Conservation (phyloP, 129 eudicot species). For the Rutidosis leptorrhynchoides region DNA sequence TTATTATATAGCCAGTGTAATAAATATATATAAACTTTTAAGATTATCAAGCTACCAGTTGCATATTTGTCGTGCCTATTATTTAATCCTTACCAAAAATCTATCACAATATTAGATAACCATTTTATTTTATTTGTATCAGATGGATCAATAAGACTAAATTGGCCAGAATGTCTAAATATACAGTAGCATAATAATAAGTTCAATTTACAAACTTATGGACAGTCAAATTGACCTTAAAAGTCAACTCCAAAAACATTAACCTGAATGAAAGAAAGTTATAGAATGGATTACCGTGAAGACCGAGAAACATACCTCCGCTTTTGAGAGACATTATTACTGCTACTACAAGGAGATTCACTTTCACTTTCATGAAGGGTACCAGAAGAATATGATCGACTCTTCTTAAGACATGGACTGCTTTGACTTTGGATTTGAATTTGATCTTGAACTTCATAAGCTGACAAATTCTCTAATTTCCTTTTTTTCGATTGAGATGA, state of each 20-base stretch:
- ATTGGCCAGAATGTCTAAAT: constrained; percentile 4
- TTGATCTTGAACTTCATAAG: constrained; percentile 38
- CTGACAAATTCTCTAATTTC: constrained; percentile 49
- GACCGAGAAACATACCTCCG: constrained; percentile 44
- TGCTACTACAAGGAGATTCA: constrained; percentile 69
- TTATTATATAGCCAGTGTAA: background rate
- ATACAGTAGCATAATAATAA: background rate
- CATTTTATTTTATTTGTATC: background rate
- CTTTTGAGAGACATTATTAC: constrained; percentile 46
- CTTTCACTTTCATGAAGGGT: constrained; percentile 45
- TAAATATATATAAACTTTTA: background rate
- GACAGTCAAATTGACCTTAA: background rate
- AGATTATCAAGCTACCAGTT: background rate
- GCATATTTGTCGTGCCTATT: background rate
- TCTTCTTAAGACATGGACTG: constrained; percentile 61
- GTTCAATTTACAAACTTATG: background rate
- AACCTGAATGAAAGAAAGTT: background rate
- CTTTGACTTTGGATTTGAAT: constrained; percentile 15
- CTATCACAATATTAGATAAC: background rate
- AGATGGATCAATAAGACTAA: background rate
- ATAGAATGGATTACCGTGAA: constrained; percentile 49
- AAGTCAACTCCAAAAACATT: background rate
- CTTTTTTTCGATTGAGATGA: constrained; percentile 49
- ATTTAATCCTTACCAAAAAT: background rate
- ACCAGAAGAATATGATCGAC: constrained; percentile 88